Evolutionary conservation across 2,329 filamentous ascomycete genomes (phyloP).

Genomic region (Capronia coronata): DNA sequence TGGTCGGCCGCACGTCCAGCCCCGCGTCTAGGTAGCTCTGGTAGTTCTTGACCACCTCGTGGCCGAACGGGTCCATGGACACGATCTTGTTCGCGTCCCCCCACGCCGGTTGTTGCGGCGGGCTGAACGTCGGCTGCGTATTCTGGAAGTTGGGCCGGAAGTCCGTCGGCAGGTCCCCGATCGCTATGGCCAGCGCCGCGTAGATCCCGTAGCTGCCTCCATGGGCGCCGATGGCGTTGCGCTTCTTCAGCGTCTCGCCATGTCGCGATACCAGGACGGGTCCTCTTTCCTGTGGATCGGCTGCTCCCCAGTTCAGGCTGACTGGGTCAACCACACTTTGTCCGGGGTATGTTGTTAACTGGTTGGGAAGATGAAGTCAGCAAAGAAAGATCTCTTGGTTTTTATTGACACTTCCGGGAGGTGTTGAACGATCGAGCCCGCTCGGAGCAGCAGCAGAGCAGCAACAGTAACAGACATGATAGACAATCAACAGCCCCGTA

Average conservation of each 20-base stretch:
- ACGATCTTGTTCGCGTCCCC: slow-evolving; percentile 88
- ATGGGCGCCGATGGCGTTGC: slow-evolving; percentile 68
- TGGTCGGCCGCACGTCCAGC: slow-evolving; percentile 81
- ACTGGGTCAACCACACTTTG: slow-evolving; percentile 92
- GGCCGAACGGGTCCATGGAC: slow-evolving; percentile 91
- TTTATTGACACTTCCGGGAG: too few relatives aligned
- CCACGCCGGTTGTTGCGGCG: slow-evolving; percentile 88
- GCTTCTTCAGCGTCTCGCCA: slow-evolving; percentile 65
- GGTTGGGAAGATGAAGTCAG: too few relatives aligned
- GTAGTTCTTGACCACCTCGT: slow-evolving; percentile 77
- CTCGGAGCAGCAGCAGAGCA: too few relatives aligned
- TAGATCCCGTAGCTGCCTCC: slow-evolving; percentile 95
- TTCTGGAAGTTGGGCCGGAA: slow-evolving; percentile 75
- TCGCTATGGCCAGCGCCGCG: slow-evolving; percentile 85
- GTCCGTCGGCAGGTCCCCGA: slow-evolving; percentile 75
- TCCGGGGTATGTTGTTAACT: slow-evolving; percentile 79
- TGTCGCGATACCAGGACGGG: slow-evolving; percentile 81
- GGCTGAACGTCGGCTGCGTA: slow-evolving; percentile 82
- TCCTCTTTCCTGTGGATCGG: slow-evolving; percentile 67
- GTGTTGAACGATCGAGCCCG: too few relatives aligned
- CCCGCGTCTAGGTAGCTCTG: slow-evolving; percentile 65
- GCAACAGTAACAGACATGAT: too few relatives aligned
- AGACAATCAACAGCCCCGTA: too few relatives aligned
- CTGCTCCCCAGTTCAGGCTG: slow-evolving; percentile 76
- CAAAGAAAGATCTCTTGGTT: too few relatives aligned